These are phyloP conservation scores for Lachancea waltii DNA, from an alignment of 805 yeast genomes.

Conservation along the genomic window DNA sequence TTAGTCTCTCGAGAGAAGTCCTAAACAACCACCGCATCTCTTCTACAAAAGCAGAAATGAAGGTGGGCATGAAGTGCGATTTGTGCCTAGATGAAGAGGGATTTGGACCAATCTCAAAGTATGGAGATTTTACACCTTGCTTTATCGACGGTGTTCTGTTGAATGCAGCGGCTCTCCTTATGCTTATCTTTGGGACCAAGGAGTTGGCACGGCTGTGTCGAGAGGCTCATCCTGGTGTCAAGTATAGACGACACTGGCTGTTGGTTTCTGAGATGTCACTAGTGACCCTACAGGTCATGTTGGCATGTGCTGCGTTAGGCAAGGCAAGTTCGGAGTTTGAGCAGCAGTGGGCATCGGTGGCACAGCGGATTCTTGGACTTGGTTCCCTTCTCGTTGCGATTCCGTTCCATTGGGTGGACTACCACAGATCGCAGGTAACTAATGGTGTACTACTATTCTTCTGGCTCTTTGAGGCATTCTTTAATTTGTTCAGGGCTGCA, in stretches of 20 bases:
- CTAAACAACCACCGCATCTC: too few relatives aligned
- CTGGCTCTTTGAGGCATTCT: conserved; percentile 58
- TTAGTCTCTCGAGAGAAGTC: too few relatives aligned
- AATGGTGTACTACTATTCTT: conserved; percentile 62
- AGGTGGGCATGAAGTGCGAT: conserved; percentile 12
- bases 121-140: conserved; percentile 56
- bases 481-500: conserved; percentile 41
- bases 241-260: conserved; percentile 36
- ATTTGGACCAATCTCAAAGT: conserved; percentile 39
- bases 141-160: conserved; percentile 49
- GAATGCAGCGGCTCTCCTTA: conserved; percentile 36
- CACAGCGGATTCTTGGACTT: conserved; percentile 25
- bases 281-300: conserved; percentile 29
- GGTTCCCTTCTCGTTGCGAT: conserved; percentile 45
- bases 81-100: conserved; percentile 34
- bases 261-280: conserved; percentile 32
- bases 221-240: conserved; percentile 23
- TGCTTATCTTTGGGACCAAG: conserved; percentile 39
- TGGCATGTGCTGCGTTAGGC: conserved; percentile 19
- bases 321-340: conserved; percentile 17
- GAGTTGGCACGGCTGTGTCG: conserved; percentile 30
- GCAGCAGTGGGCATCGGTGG: conserved; percentile 15
- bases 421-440: conserved; percentile 57
- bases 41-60: too few relatives aligned
- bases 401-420: conserved; percentile 63